Base-by-base conservation (phyloP, 75 land plant species). In the Pinus taeda region DNA sequence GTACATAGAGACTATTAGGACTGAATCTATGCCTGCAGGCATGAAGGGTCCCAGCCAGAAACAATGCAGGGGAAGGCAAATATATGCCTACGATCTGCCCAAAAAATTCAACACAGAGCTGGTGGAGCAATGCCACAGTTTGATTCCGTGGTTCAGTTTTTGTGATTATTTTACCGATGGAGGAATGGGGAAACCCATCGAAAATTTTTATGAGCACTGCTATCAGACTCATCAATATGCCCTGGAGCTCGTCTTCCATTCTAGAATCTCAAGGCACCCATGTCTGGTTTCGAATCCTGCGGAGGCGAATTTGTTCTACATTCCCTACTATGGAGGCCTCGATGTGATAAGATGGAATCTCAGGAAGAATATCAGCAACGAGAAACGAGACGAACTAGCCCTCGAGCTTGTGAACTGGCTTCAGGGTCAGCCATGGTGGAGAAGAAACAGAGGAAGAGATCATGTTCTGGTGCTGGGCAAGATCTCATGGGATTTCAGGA, bases 401-500 rank as follows among this genome's bases (percentile, higher is more conserved):
- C 57, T 79, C 29, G 87, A 91, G 77, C 86, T 90, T 24, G 63
- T 91, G 6, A 66, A 65, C 2, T 93, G 95, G 93, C 88, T 93
- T 7, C 59, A 81, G 76, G 9, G 26, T 2, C 82, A 80, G 75
- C 33, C 62, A 37, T 37, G 85, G 59, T 92, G 94, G 94, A 58
- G 21, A 29, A 59, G 79, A 59, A 75, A 83, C 7, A 62, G 71
- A 3, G 90, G 92, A 4, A 60, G 29, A 36, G 94, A 90, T 36
- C 94, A 92, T 74, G 81, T 92, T 3, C 74, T 92, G 45, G 92
- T 90, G 0, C 63, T 92, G 61, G 94, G 94, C 5, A 92, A 90
- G 72, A 90, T 92, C 26, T 88, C 94, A 0, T 92, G 92, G 92
- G 92, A 92, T 59, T 92, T 92, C 61, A 75, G 94, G 45, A 74